Evolutionary conservation across 768 basidiomycete genomes (phyloP), one percentile per base, ranked within the genome.

Genomic region (Agaricus sinodeliciosus): DNA sequence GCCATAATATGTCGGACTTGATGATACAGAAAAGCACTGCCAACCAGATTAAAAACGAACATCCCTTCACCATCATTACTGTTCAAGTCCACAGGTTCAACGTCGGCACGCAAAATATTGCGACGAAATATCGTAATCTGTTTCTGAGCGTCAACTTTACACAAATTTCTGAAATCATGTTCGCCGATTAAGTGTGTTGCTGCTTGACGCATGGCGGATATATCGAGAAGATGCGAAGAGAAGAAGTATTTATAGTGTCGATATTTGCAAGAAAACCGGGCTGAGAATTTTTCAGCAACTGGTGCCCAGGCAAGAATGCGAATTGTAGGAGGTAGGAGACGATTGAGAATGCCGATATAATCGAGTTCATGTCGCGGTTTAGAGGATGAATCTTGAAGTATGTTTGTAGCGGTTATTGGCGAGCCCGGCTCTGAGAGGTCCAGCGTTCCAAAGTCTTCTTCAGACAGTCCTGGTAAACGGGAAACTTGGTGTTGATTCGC

Each of bases 161-260:
- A 96, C 31, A 97, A 75, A 63, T 98, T 98, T 13, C 94, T 82
- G 62, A 96, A 98, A 69, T 97, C 95, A 71, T 97, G 94, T 56
- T 87, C 82, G 2, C 89, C 90, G 80, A 96, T 87, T 69, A 96
- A 94, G 60, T 94, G 92, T 35, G 94, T 80, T 12, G 96, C 94
- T 64, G 95, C 96, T 31, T 79, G 74, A 55, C 77, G 79, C 94
- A 98, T 97, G 43, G 72, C 75, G 1, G 70, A 62, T 26, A 94
- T 64, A 67, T 94, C 81, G 49, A 97, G 81, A 27, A 69, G 69
- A 28, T 74, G 69, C 0, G 81, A 68, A 31, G 82, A 78, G 74
- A 99, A 98, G 68, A 97, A 95, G 70, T 98, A 99, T 64, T 95
- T 97, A 82, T 99, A 98, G 65, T 99, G 95, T 35, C 96, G 77